A percentile compares a stretch with the other conserved stretches of the same genome.
Conservation (phyloP, 176 grass and related monocot species). For the Microstegium vimineum region DNA sequence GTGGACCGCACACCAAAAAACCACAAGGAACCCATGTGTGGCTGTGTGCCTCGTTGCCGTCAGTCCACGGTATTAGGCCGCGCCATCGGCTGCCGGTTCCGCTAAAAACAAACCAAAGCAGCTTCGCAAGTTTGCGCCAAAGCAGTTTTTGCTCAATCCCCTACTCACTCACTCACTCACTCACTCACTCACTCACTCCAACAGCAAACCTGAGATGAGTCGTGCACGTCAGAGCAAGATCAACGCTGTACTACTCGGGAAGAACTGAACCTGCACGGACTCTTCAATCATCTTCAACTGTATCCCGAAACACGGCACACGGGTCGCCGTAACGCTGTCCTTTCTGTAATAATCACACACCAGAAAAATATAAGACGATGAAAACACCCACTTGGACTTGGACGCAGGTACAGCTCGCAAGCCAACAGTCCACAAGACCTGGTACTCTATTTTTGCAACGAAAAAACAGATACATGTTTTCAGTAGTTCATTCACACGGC, state of each 20-base stretch:
- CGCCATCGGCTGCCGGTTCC: not conserved
- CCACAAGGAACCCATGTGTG: not conserved
- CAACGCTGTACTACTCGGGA: no score
- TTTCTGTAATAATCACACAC: not conserved
- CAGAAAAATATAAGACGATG: not conserved
- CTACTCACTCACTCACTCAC: no score
- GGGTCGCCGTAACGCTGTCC: no score
- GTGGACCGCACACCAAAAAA: not conserved
- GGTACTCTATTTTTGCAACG: not conserved
- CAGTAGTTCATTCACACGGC: not conserved
- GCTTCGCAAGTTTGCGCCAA: not conserved
- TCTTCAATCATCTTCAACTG: not conserved
- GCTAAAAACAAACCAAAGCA: no score
- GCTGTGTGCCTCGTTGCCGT: no score
- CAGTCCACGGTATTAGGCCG: not conserved
- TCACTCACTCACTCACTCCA: no score
- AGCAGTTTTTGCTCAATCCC: slow-evolving; percentile 10
- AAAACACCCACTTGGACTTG: no score
- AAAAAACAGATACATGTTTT: not conserved
- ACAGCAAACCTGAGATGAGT: not conserved
- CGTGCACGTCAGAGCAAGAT: not conserved
- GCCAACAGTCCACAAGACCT: not conserved
- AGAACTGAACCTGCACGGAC: not conserved
- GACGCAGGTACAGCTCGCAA: not conserved
- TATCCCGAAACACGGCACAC: not conserved